A percentile compares a stretch with the other conserved stretches of the same genome.
Evolutionary conservation across 2,329 filamentous ascomycete species (phyloP).

Genomic region (Graphiopsis chlorocephala): DNA sequence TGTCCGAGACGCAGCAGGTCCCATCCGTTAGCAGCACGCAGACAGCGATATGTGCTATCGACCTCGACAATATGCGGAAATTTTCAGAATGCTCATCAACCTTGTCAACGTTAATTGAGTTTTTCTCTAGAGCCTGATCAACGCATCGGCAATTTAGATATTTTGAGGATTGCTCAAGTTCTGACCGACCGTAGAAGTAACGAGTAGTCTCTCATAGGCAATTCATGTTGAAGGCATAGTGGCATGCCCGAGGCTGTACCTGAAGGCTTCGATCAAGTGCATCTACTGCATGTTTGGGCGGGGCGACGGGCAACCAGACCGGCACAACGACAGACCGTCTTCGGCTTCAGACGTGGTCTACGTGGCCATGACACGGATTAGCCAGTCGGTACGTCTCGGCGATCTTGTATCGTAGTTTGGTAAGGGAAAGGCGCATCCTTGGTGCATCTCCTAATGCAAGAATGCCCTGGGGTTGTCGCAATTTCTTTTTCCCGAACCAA

Average conservation of each 20-base stretch:
- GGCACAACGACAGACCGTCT: neutral
- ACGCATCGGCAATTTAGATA: neutral
- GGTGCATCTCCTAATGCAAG: neutral
- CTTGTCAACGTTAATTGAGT: no score
- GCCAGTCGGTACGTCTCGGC: neutral
- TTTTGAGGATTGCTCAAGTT: neutral
- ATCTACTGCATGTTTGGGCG: neutral
- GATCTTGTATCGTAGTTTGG: neutral
- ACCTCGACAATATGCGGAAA: neutral
- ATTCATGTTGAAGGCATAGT: no score
- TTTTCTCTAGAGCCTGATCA: neutral
- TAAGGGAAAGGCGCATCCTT: neutral
- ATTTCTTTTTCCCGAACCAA: neutral
- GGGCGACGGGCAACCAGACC: neutral
- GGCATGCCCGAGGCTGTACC: neutral
- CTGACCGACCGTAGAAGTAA: neutral
- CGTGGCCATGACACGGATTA: neutral
- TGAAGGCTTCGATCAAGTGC: slow-evolving; percentile 5
- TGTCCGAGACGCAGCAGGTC: neutral
- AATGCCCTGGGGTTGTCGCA: neutral
- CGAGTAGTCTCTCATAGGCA: neutral
- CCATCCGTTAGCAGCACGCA: neutral
- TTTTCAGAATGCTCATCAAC: no score
- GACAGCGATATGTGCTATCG: neutral
- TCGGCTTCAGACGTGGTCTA: neutral